These are phyloP conservation scores for Neonectria faginata DNA, from an alignment of 2,329 filamentous ascomycete genomes.

Conservation along the genomic window DNA sequence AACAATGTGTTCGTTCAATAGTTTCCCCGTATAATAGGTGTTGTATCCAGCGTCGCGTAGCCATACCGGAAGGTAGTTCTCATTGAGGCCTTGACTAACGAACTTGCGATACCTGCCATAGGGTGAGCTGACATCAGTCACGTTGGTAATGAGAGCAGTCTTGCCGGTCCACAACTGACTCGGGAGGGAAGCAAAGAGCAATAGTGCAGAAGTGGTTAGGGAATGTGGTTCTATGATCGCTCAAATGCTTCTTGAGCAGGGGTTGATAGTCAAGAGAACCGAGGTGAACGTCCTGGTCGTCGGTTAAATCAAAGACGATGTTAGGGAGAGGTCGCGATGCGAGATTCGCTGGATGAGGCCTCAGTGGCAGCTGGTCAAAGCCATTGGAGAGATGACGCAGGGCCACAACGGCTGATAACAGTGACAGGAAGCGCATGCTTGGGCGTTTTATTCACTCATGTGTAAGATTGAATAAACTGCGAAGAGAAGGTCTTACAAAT, in stretches of 20 bases:
- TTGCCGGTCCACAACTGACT: conserved; percentile 73
- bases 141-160: conserved; percentile 76
- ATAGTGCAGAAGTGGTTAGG: conserved; percentile 49
- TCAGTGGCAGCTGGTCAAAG: no score
- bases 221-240: conserved; percentile 43
- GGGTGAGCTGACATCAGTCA: conserved; percentile 65
- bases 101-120: conserved; percentile 66
- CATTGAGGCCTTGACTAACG: conserved; percentile 70
- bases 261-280: conserved; percentile 27
- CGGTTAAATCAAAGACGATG: conserved; percentile 43
- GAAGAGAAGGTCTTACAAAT: no score
- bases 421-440: no score
- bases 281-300: conserved; percentile 45
- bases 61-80: conserved; percentile 71
- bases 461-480: no score
- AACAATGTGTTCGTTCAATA: conserved; percentile 72
- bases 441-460: no score
- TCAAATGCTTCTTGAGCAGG: conserved; percentile 25
- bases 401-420: no score
- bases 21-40: conserved; percentile 77
- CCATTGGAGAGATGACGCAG: no score
- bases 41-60: conserved; percentile 74
- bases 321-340: conserved; percentile 19
- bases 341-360: no score
- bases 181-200: conserved; percentile 72